Percentiles rank a stretch among this genome's conserved stretches.
Conservation (phyloP, 2,329 filamentous ascomycete species). For the Colletotrichum melonis region DNA sequence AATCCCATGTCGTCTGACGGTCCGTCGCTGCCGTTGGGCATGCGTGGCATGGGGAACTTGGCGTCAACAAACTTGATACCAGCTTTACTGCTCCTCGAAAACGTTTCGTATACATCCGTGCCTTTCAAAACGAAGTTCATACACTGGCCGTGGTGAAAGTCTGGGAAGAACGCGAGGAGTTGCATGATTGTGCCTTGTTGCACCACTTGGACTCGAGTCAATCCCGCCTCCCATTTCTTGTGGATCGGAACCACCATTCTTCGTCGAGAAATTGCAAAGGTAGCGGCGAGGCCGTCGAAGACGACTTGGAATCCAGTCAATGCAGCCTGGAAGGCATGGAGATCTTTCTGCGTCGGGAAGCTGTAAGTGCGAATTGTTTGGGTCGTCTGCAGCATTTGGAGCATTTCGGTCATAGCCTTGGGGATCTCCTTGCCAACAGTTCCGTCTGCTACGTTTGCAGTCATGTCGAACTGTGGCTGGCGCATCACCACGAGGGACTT, state of each 20-base stretch:
- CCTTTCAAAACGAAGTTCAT: slow-evolving; percentile 90
- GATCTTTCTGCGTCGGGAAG: slow-evolving; percentile 73
- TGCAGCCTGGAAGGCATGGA: slow-evolving; percentile 83
- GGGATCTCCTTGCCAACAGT: slow-evolving; percentile 71
- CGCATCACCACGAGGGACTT: slow-evolving; percentile 76
- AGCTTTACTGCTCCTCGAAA: slow-evolving; percentile 72
- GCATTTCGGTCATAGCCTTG: slow-evolving; percentile 71
- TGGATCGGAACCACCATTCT: slow-evolving; percentile 93
- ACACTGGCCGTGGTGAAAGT: slow-evolving; percentile 86
- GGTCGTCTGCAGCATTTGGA: slow-evolving; percentile 67
- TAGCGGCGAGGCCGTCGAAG: slow-evolving; percentile 77
- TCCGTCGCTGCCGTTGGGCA: slow-evolving; percentile 61
- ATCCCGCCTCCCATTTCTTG: slow-evolving; percentile 92
- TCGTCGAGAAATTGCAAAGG: slow-evolving; percentile 84
- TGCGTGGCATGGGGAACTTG: slow-evolving; percentile 85
- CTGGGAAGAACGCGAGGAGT: slow-evolving; percentile 87
- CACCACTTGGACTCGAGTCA: slow-evolving; percentile 83
- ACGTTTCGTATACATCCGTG: slow-evolving; percentile 84
- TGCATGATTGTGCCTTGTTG: slow-evolving; percentile 80
- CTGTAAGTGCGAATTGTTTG: slow-evolving; percentile 79
- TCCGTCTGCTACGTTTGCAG: slow-evolving; percentile 78
- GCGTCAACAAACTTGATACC: slow-evolving; percentile 87
- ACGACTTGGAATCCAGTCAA: slow-evolving; percentile 84
- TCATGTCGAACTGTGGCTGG: slow-evolving; percentile 81
- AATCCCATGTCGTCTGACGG: slow-evolving; percentile 75